Evolutionary conservation across 148 eudicot genomes (phyloP).

Genomic region (Fagopyrum tataricum): DNA sequence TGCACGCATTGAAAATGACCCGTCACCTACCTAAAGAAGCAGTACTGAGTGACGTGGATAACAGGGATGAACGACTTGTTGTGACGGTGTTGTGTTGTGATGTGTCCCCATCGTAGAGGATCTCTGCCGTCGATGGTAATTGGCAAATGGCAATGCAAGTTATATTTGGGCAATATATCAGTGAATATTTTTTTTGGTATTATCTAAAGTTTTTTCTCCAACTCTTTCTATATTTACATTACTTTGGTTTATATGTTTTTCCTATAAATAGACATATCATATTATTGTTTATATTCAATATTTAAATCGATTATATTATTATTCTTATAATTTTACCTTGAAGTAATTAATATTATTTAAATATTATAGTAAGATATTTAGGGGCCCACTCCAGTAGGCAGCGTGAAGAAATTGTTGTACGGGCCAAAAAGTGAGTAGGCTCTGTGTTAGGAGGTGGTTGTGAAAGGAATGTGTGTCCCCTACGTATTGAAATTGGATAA

Average conservation of each 20-base stretch:
- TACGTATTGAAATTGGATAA: background rate
- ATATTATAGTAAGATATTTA: no score
- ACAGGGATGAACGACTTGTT: background rate
- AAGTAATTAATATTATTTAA: no score
- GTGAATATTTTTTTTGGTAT: no score
- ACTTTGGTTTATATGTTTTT: no score
- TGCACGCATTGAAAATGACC: conserved; percentile 9
- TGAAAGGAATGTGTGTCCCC: conserved; percentile 12
- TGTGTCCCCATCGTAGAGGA: conserved; percentile 7
- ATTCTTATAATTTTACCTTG: no score
- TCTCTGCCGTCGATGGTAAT: conserved; percentile 9
- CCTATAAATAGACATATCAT: no score
- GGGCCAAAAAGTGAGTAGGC: background rate
- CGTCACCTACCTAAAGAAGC: background rate
- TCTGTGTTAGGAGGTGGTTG: background rate
- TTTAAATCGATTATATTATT: no score
- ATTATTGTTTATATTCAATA: no score
- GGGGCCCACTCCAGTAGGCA: background rate
- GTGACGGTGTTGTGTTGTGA: background rate
- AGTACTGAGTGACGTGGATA: conserved; percentile 3
- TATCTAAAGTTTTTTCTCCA: no score
- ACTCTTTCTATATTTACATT: no score
- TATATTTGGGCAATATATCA: background rate
- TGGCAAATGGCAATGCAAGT: background rate
- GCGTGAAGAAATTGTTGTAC: background rate